phyloP scores from a whole-genome alignment of 2,329 filamentous ascomycete genomes.

The Fusarium oxysporum region DNA sequence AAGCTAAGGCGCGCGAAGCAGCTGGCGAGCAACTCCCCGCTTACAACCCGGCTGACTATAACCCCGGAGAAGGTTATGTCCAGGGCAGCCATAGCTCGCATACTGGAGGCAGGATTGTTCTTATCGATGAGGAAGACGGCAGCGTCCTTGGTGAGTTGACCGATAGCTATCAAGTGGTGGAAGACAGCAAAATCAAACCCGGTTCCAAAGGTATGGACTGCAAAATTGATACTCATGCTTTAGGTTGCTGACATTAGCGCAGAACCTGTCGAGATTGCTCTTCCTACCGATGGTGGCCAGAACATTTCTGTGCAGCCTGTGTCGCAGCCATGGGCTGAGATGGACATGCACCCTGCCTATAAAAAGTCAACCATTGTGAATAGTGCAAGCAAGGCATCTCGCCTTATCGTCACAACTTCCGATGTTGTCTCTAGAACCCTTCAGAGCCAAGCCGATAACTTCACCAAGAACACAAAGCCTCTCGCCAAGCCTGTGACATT shows the following conservation, averaged over 20 bases:
- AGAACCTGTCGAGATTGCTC: slow-evolving; percentile 83
- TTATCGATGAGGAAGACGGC: slow-evolving; percentile 95
- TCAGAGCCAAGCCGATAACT: slow-evolving; percentile 80
- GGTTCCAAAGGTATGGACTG: slow-evolving; percentile 85
- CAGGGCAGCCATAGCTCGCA: slow-evolving; percentile 68
- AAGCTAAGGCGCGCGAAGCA: slow-evolving; percentile 56
- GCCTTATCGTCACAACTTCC: slow-evolving; percentile 90
- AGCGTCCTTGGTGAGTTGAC: slow-evolving; percentile 93
- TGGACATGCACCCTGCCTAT: slow-evolving; percentile 90
- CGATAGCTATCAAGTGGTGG: slow-evolving; percentile 82
- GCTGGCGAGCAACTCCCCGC: slow-evolving; percentile 61
- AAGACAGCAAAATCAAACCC: slow-evolving; percentile 78
- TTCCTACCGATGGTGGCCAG: slow-evolving; percentile 74
- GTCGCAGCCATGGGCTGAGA: slow-evolving; percentile 77
- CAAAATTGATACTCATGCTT: neutral
- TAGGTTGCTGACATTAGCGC: neutral
- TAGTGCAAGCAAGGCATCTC: slow-evolving; percentile 87
- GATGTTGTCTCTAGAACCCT: slow-evolving; percentile 82
- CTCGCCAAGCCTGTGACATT: slow-evolving; percentile 87
- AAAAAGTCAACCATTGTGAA: slow-evolving; percentile 87
- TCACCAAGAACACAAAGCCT: slow-evolving; percentile 83
- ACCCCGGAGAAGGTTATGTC: slow-evolving; percentile 82
- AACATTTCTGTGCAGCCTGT: slow-evolving; percentile 75
- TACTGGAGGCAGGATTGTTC: slow-evolving; percentile 79
- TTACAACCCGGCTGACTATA: slow-evolving; percentile 87